A percentile compares a stretch with the other conserved stretches of the same genome.
Conservation (phyloP, 192 early-diverging fungal genomes). For the Backusella morwellensis region DNA sequence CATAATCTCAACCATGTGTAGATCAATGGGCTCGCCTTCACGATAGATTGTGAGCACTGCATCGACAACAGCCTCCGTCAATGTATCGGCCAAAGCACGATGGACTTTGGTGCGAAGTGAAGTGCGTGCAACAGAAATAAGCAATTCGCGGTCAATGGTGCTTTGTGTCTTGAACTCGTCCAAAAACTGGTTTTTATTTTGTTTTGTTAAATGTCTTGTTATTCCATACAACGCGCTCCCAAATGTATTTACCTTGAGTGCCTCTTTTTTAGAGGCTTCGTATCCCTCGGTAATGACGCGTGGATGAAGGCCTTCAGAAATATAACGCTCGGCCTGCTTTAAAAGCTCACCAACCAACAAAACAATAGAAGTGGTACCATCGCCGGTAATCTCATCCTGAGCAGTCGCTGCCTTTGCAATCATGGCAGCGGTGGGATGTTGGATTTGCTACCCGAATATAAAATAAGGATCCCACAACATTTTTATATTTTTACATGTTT, state of each 20-base stretch:
- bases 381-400: conserved; percentile 98
- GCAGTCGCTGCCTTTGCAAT: conserved; percentile 98
- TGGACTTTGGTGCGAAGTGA: conserved; percentile 96
- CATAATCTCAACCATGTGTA: conserved; percentile 99
- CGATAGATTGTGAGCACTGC: conserved; percentile 86
- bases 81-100: conserved; percentile 81
- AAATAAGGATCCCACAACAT: not conserved
- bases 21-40: conserved; percentile 87
- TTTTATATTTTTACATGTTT: not conserved
- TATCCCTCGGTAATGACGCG: conserved; percentile 96
- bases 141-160: conserved; percentile 85
- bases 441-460: conserved; percentile 81
- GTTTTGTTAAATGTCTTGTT: too few species aligned
- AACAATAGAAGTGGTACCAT: conserved; percentile 97
- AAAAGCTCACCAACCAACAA: conserved; percentile 95
- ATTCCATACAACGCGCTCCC: too few species aligned
- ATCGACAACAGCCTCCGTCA: conserved; percentile 97
- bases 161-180: conserved; percentile 79
- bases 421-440: conserved; percentile 99
- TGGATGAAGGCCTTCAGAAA: conserved; percentile 96
- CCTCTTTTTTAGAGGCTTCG: conserved; percentile 94
- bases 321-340: conserved; percentile 92
- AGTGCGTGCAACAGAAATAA: conserved; percentile 90
- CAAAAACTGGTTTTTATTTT: conserved; percentile 80
- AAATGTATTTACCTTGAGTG: conserved; percentile 70